Evolutionary conservation across 768 basidiomycete genomes (phyloP).

Genomic region (Suillus weaverae): DNA sequence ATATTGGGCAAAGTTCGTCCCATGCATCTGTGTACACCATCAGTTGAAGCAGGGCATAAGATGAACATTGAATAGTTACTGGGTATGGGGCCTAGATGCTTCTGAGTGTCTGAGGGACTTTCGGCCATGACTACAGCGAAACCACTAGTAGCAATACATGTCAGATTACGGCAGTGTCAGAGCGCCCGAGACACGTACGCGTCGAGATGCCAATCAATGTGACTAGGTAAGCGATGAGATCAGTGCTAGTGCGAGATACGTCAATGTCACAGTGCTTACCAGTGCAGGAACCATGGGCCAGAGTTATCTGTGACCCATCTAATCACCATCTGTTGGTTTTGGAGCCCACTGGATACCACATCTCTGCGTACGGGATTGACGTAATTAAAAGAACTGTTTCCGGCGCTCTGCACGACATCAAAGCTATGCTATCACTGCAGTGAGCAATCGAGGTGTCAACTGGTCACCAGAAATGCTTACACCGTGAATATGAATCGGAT

Average conservation of each 20-base stretch:
- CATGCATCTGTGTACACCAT: slow-evolving; percentile 20
- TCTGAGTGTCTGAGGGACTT: not conserved
- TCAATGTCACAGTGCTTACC: slow-evolving; percentile 16
- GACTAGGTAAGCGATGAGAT: slow-evolving; percentile 27
- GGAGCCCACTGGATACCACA: slow-evolving; percentile 9
- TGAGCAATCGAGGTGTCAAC: not conserved
- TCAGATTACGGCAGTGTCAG: slow-evolving; percentile 4
- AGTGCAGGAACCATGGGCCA: slow-evolving; percentile 53
- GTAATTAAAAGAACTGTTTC: slow-evolving; percentile 23
- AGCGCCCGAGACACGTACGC: slow-evolving; percentile 25
- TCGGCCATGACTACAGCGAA: slow-evolving; percentile 8
- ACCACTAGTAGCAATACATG: not conserved
- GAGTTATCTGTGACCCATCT: slow-evolving; percentile 53
- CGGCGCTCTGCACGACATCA: slow-evolving; percentile 28
- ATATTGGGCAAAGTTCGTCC: slow-evolving; percentile 27
- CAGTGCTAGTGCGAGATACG: not conserved
- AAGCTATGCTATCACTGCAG: slow-evolving; percentile 23
- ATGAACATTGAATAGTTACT: not conserved
- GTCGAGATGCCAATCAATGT: slow-evolving; percentile 55
- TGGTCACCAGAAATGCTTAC: slow-evolving; percentile 13
- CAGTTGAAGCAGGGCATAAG: too few species aligned
- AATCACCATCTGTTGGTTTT: slow-evolving; percentile 43
- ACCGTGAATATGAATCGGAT: slow-evolving; percentile 31
- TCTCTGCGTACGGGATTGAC: slow-evolving; percentile 30
- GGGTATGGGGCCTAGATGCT: not conserved